Evolutionary conservation across 257 asterid species (phyloP).

Genomic region (Echium plantagineum): DNA sequence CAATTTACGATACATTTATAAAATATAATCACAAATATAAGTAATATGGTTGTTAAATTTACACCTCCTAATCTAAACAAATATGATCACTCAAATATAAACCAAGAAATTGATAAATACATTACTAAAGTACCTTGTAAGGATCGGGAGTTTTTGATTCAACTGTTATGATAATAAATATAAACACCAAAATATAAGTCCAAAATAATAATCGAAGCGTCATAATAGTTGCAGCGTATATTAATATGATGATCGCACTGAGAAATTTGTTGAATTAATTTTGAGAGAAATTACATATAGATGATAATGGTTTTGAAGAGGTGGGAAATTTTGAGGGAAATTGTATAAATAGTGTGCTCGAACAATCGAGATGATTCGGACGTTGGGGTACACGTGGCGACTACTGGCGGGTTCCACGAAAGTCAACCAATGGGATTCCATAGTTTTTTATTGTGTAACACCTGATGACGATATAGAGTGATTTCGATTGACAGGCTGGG

Average conservation of each 20-base stretch:
- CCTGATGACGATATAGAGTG: no score
- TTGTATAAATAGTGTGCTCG: constrained; percentile 15
- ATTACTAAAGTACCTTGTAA: constrained; percentile 40
- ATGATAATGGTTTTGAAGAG: background rate
- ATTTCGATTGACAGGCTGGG: no score
- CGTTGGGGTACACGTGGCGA: constrained; percentile 25
- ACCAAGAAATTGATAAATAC: no score
- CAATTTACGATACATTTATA: no score
- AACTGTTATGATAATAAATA: constrained; percentile 17
- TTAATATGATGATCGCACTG: background rate
- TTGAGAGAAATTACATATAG: no score
- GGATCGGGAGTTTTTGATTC: constrained; percentile 58
- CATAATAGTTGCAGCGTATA: constrained; percentile 22
- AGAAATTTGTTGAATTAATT: no score
- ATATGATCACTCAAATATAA: no score
- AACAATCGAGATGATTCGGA: constrained; percentile 28
- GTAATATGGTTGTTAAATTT: no score
- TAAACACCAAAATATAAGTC: constrained; percentile 20
- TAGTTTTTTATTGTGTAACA: background rate
- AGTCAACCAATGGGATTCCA: constrained; percentile 13
- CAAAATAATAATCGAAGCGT: constrained; percentile 16
- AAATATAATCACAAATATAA: no score
- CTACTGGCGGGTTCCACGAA: constrained; percentile 28
- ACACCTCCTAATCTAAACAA: no score
- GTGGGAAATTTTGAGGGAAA: background rate